Evolutionary conservation across 23 red algal genomes (phyloP).

Genomic region (Pyropia haitanensis): DNA sequence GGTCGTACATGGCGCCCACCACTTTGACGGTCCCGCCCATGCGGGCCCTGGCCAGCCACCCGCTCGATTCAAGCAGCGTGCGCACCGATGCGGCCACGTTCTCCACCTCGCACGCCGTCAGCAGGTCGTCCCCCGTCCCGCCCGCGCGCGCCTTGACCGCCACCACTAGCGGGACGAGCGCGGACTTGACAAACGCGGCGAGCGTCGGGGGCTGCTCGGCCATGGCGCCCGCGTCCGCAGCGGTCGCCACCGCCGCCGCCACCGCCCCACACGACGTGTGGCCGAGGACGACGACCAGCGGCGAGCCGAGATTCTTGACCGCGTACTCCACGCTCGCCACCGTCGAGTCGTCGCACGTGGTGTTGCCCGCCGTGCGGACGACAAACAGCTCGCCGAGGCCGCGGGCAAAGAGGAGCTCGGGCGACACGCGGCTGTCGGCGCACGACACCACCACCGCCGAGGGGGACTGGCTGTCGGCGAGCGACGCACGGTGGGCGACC

Average conservation of each 20-base stretch:
- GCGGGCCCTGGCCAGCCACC: too few relatives aligned
- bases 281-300: conserved; percentile 68
- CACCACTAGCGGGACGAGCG: not conserved
- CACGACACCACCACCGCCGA: conserved; percentile 42
- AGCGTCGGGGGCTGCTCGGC: conserved; percentile 3
- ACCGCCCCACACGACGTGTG: conserved; percentile 73
- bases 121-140: too few relatives aligned
- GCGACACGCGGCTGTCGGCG: conserved; percentile 54
- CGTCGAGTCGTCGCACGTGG: conserved; percentile 22
- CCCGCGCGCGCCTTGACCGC: too few relatives aligned
- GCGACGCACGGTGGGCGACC: conserved; percentile 1
- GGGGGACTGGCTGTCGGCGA: conserved; percentile 49
- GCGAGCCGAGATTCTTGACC: conserved; percentile 18
- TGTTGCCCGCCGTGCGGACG: conserved; percentile 65
- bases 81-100: too few relatives aligned
- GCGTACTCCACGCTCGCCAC: conserved; percentile 50
- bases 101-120: too few relatives aligned
- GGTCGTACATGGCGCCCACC: conserved; percentile 32
- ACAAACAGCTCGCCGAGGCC: conserved; percentile 60
- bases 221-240: not conserved
- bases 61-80: too few relatives aligned
- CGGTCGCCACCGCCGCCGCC: conserved; percentile 28
- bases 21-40: not conserved
- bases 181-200: conserved; percentile 14
- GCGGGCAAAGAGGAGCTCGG: conserved; percentile 60